Conservation (phyloP, 2,329 filamentous ascomycete genomes). For the Leptographium wingfieldii region DNA sequence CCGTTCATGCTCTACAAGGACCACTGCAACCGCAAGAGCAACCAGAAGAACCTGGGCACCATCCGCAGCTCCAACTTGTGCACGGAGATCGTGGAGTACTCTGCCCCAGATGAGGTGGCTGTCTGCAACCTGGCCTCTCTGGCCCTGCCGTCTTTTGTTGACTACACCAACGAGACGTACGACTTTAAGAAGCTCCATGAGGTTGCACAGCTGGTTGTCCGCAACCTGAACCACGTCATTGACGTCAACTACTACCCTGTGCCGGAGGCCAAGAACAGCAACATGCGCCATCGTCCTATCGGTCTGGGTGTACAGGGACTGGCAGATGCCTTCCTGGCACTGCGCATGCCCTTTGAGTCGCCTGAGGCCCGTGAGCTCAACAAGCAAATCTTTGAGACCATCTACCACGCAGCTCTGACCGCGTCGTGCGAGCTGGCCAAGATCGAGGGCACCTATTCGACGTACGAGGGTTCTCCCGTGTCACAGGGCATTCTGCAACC, state of each 20-base stretch:
- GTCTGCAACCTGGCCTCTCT: slow-evolving; percentile 97
- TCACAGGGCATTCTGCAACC: slow-evolving; percentile 95
- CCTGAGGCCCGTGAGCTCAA: slow-evolving; percentile 88
- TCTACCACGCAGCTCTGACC: slow-evolving; percentile 91
- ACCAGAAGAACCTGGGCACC: slow-evolving; percentile 98
- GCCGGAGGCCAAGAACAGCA: slow-evolving; percentile 82
- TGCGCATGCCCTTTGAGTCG: slow-evolving; percentile 94
- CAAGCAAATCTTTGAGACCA: slow-evolving; percentile 98
- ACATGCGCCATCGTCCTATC: slow-evolving; percentile 92
- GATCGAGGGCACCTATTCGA: slow-evolving; percentile 71
- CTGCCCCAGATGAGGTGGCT: slow-evolving; percentile 90
- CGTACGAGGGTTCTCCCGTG: slow-evolving; percentile 85
- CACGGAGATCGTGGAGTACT: slow-evolving; percentile 98
- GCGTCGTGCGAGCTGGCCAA: slow-evolving; percentile 79
- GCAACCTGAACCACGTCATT: slow-evolving; percentile 96
- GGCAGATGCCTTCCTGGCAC: slow-evolving; percentile 92
- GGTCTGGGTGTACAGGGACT: slow-evolving; percentile 96
- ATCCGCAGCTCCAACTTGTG: slow-evolving; percentile 98
- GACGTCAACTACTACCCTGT: slow-evolving; percentile 99
- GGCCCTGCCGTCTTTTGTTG: slow-evolving; percentile 80
- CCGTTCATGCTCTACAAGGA: slow-evolving; percentile 99
- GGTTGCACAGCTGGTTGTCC: slow-evolving; percentile 81
- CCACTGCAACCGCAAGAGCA: slow-evolving; percentile 95
- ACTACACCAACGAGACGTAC: slow-evolving; percentile 72
- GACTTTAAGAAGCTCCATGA: slow-evolving; percentile 97